These are phyloP conservation scores for Wickerhamia fluorescens DNA, from an alignment of 805 yeast genomes.

Conservation along the genomic window DNA sequence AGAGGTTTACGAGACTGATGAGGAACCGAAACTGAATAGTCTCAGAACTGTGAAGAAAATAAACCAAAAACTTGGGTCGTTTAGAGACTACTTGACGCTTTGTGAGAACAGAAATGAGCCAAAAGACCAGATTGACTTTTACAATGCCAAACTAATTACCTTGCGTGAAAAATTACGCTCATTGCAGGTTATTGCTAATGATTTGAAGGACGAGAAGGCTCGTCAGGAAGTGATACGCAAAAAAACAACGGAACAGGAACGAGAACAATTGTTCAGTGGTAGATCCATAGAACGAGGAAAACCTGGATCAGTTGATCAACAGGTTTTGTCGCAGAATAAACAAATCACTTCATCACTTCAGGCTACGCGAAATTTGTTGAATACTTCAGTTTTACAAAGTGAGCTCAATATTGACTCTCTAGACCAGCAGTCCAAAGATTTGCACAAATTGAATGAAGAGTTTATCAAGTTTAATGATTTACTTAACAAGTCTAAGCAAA, in stretches of 20 bases:
- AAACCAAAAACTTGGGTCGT: too few species aligned
- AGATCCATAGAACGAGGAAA: conserved; percentile 7
- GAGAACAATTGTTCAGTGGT: conserved; percentile 1
- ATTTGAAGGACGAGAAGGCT: conserved; percentile 17
- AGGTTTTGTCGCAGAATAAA: conserved; percentile 39
- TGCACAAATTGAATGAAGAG: conserved; percentile 34
- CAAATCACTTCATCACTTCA: conserved; percentile 42
- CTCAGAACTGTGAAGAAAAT: too few species aligned
- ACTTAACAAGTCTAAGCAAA: conserved; percentile 34
- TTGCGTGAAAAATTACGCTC: conserved; percentile 20
- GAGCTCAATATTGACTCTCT: conserved; percentile 44
- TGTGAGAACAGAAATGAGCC: too few species aligned
- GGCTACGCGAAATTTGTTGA: conserved; percentile 40
- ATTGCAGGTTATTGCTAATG: conserved; percentile 21
- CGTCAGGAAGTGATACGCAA: conserved; percentile 26
- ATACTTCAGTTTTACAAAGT: conserved; percentile 43
- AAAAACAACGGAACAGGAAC: conserved; percentile 7
- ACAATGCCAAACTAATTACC: conserved; percentile 12
- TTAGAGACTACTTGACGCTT: too few species aligned
- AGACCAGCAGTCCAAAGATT: conserved; percentile 39
- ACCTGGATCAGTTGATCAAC: conserved; percentile 25
- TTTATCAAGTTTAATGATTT: conserved; percentile 35
- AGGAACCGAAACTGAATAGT: too few species aligned
- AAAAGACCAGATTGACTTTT: conserved; percentile 8
- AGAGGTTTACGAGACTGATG: conserved; percentile 4